A percentile compares a stretch with the other conserved stretches of the same genome.
phyloP scores from a whole-genome alignment of 2,329 filamentous ascomycete species.

The Sphaerulina vaccinii region DNA sequence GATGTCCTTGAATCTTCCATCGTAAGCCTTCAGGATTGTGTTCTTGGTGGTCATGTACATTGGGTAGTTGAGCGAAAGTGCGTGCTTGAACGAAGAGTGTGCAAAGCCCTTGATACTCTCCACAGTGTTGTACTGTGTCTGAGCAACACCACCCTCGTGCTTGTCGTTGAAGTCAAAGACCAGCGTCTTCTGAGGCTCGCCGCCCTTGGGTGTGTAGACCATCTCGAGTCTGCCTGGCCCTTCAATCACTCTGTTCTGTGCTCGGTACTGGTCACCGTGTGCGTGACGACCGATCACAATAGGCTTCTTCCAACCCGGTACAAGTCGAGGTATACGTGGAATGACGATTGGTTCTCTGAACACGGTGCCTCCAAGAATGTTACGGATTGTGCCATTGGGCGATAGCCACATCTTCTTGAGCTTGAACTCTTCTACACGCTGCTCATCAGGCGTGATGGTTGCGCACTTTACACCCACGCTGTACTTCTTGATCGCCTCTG shows the following conservation, averaged over 20 bases:
- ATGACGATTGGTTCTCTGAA: slow-evolving; percentile 99
- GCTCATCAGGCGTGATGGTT: slow-evolving; percentile 97
- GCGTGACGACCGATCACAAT: slow-evolving; percentile 99
- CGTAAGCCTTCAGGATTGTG: slow-evolving; percentile 98
- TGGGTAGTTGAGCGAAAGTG: slow-evolving; percentile 80
- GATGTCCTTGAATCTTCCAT: slow-evolving; percentile 98
- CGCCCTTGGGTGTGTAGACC: slow-evolving; percentile 84
- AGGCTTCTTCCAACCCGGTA: slow-evolving; percentile 97
- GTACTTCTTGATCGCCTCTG: slow-evolving; percentile 98
- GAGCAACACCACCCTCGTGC: slow-evolving; percentile 70
- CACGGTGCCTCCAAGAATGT: slow-evolving; percentile 82
- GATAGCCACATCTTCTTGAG: slow-evolving; percentile 99
- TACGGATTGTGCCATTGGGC: slow-evolving; percentile 83
- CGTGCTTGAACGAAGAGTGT: slow-evolving; percentile 94
- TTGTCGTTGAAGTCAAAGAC: slow-evolving; percentile 86
- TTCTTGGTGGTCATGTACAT: slow-evolving; percentile 99
- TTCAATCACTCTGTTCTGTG: slow-evolving; percentile 82
- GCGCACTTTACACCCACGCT: slow-evolving; percentile 98
- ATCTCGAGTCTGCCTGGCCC: slow-evolving; percentile 87
- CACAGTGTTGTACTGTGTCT: slow-evolving; percentile 98
- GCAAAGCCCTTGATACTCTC: slow-evolving; percentile 94
- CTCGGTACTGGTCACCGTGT: slow-evolving; percentile 97
- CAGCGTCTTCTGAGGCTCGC: slow-evolving; percentile 78
- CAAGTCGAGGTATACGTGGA: slow-evolving; percentile 83
- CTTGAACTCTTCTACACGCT: slow-evolving; percentile 94